A percentile compares a stretch with the other conserved stretches of the same genome.
Evolutionary conservation across 1,139 yeast genomes (phyloP).

Genomic region (Lodderomyces jiufengensis): DNA sequence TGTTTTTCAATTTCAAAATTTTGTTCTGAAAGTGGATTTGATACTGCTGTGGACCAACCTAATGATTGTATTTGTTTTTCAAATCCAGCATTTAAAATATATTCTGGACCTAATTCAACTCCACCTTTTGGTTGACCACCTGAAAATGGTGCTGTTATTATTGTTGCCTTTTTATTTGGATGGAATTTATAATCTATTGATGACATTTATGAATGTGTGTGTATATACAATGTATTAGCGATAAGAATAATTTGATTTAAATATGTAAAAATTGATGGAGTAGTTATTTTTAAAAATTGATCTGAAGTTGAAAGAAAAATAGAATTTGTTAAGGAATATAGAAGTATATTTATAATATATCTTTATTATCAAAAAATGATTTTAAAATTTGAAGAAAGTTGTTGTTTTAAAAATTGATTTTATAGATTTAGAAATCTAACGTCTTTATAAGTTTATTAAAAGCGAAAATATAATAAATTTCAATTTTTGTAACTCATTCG

Average conservation of each 20-base stretch:
- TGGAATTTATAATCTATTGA: conserved; percentile 46
- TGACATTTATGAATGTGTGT: conserved; percentile 1
- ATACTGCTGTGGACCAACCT: conserved; percentile 67
- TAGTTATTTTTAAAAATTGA: no score
- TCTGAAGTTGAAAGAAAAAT: no score
- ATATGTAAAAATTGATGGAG: conserved; percentile 1
- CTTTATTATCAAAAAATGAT: no score
- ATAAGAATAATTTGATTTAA: background rate
- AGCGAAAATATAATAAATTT: no score
- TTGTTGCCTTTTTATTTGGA: conserved; percentile 52
- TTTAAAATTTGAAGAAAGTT: no score
- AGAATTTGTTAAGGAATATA: no score
- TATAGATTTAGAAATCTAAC: no score
- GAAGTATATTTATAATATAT: no score
- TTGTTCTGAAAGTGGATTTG: conserved; percentile 53
- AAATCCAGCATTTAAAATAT: conserved; percentile 69
- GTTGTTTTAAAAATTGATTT: no score
- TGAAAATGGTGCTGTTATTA: conserved; percentile 83
- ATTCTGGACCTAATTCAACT: conserved; percentile 91
- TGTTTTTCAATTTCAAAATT: conserved; percentile 40
- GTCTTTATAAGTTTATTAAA: no score
- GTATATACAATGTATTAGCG: background rate
- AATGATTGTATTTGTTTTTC: conserved; percentile 55
- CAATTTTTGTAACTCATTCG: background rate
- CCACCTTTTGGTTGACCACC: conserved; percentile 98